Evolutionary conservation across 2,329 filamentous ascomycete species (phyloP).

Genomic region (Cytospora leucostoma): DNA sequence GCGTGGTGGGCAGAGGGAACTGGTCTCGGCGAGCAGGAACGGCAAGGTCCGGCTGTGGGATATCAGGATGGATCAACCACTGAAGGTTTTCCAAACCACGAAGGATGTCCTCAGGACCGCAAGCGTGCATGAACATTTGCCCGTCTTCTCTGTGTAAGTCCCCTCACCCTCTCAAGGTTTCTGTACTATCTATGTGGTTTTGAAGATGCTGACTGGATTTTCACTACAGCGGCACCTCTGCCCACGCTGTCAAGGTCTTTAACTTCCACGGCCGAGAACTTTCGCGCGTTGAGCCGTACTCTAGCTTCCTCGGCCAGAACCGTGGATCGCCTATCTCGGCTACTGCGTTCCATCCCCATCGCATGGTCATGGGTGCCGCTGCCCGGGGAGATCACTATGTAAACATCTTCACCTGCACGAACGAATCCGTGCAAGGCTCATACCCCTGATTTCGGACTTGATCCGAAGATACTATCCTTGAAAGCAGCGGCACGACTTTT

Average conservation of each 20-base stretch:
- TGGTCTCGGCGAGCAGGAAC: constrained; percentile 86
- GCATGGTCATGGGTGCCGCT: constrained; percentile 85
- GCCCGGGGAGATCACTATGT: constrained; percentile 86
- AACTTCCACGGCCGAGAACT: constrained; percentile 81
- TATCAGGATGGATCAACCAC: constrained; percentile 78
- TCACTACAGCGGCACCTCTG: constrained; percentile 76
- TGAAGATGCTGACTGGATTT: constrained; percentile 28
- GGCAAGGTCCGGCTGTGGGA: constrained; percentile 97
- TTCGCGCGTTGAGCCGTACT: constrained; percentile 85
- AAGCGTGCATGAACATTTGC: constrained; percentile 93
- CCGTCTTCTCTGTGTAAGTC: constrained; percentile 89
- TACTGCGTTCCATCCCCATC: constrained; percentile 93
- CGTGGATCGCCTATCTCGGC: constrained; percentile 80
- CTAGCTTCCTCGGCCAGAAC: constrained; percentile 80
- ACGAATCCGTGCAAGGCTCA: constrained; percentile 37
- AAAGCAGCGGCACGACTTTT: neutral
- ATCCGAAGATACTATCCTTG: neutral
- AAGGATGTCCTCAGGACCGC: constrained; percentile 79
- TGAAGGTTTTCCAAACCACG: constrained; percentile 74
- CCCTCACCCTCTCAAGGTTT: neutral
- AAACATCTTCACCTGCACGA: constrained; percentile 78
- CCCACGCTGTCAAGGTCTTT: constrained; percentile 87
- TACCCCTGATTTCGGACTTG: constrained; percentile 10
- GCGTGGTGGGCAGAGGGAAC: constrained; percentile 86
- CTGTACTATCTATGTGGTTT: neutral